Evolutionary conservation across 1,139 yeast species (phyloP).

Genomic region (Blastobotrys illinoisensis): DNA sequence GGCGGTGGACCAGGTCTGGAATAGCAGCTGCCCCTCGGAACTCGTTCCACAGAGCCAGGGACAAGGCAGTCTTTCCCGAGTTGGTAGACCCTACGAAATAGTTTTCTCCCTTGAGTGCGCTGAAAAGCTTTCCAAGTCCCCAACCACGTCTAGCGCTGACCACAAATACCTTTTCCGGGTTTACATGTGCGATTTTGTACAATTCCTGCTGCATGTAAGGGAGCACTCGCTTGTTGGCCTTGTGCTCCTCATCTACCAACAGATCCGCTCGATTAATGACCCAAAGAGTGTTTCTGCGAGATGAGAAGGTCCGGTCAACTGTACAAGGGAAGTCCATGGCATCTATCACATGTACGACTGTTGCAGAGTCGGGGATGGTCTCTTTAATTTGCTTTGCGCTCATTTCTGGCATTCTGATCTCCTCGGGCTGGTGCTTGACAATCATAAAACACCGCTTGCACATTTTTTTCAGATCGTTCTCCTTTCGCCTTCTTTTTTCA

Average conservation of each 20-base stretch:
- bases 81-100: constrained; percentile 70
- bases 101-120: constrained; percentile 40
- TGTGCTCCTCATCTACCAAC: constrained; percentile 37
- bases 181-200: constrained; percentile 37
- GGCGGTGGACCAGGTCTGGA: constrained; percentile 3
- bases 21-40: constrained; percentile 8
- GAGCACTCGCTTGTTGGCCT: constrained; percentile 37
- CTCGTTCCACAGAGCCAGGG: constrained; percentile 13
- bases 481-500: constrained; percentile 7
- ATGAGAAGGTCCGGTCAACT: constrained; percentile 39
- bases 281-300: constrained; percentile 37
- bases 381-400: constrained; percentile 28
- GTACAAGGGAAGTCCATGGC: constrained; percentile 69
- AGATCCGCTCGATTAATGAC: constrained; percentile 58
- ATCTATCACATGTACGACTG: constrained; percentile 55
- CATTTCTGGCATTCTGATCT: constrained; percentile 15
- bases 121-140: constrained; percentile 41
- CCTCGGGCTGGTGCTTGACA: constrained; percentile 10
- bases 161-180: constrained; percentile 43
- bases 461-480: constrained; percentile 11
- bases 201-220: constrained; percentile 46
- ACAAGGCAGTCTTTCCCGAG: constrained; percentile 67
- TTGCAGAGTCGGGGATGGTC: constrained; percentile 45
- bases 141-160: constrained; percentile 50
- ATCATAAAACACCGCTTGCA: constrained; percentile 18